These are phyloP conservation scores for Scenedesmus sp. DNA, from an alignment of 163 green algal species.

Conservation along the genomic window DNA sequence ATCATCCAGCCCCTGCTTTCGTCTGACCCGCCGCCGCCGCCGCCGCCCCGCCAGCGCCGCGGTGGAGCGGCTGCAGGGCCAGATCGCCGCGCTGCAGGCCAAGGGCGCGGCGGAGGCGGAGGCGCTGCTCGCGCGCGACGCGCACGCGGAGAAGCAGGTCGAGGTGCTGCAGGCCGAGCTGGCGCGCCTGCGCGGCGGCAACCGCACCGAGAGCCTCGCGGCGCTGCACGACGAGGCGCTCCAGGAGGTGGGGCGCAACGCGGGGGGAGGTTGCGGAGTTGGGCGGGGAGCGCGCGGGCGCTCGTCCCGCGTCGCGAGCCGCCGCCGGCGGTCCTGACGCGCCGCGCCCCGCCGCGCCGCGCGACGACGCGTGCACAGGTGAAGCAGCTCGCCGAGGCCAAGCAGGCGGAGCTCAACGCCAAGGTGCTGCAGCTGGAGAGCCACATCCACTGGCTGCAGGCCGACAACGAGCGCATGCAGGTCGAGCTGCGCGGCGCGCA, in stretches of 20 bases:
- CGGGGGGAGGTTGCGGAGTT: not conserved
- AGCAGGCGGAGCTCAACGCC: conserved; percentile 68
- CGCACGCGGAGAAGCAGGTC: conserved; percentile 19
- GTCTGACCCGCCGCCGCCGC: not conserved
- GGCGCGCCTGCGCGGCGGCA: not conserved
- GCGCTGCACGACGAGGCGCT: conserved; percentile 40
- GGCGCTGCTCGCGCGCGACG: conserved; percentile 30
- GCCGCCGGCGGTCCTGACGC: no score
- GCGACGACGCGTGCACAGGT: conserved; percentile 11
- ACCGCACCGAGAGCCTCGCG: conserved; percentile 15
- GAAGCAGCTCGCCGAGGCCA: conserved; percentile 47
- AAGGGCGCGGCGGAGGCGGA: conserved; percentile 37
- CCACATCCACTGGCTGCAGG: conserved; percentile 62
- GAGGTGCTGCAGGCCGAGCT: conserved; percentile 41
- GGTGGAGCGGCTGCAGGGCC: conserved; percentile 6
- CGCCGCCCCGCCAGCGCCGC: conserved; percentile 7
- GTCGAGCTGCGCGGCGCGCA: conserved; percentile 27
- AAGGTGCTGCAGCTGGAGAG: conserved; percentile 61
- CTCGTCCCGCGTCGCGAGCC: no score
- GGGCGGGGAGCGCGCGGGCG: no score
- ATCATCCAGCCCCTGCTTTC: no score
- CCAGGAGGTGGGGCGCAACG: conserved; percentile 41
- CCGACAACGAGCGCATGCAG: conserved; percentile 63
- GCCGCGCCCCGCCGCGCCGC: no score
- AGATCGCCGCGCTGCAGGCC: conserved; percentile 3